Base-by-base conservation (phyloP, 306 rosid genomes). In the Vigna angularis region DNA sequence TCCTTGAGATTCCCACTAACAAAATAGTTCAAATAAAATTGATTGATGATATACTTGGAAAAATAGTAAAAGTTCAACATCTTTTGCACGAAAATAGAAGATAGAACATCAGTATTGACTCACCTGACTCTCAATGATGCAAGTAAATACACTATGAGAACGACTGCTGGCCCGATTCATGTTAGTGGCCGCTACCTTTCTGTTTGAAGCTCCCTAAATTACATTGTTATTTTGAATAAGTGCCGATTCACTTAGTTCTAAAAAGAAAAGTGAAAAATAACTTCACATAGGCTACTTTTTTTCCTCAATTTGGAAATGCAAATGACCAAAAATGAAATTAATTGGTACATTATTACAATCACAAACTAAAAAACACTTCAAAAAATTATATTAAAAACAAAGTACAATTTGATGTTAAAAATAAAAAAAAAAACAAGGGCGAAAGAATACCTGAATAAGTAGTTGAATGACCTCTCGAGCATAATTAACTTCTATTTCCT, bases 131-230 rank as follows among this genome's bases (percentile, higher is more conserved):
- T 95, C 99, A 70, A 93, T 89, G 80, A 88, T 91, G 85, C 99
- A 95, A 9, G 99, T 95, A 86, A 93, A 93, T 65, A 95, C 99
- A 93, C 98, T 91, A 74, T 95, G 99, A 74, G 99, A 95, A 49
- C 99, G 96, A 75, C 99, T 93, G 78, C 99, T 95, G 40, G 99
- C 99, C 77, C 77, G 91, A 85, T 95, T 95, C 98, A 95, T 95
- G 83, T 95, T 95, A 71, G 99, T 95, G 42, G 99, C 91, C 59
- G 99, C 99, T 30, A 95, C 99, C 89, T 95, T 95, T 83, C 99
- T 86, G 77, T 91, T 90, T 4, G 99, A 87, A 63, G 99, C 85
- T 70, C 99, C 99, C 99, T 95, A 86, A 26, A 76, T 40, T 68
- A 47, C 52, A 85, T 68, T 16, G 62, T 71, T 32, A 72, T 55